Evolutionary conservation across 2,329 filamentous ascomycete genomes (phyloP), one percentile per base, ranked within the genome.

Genomic region (Trichoderma sp.): DNA sequence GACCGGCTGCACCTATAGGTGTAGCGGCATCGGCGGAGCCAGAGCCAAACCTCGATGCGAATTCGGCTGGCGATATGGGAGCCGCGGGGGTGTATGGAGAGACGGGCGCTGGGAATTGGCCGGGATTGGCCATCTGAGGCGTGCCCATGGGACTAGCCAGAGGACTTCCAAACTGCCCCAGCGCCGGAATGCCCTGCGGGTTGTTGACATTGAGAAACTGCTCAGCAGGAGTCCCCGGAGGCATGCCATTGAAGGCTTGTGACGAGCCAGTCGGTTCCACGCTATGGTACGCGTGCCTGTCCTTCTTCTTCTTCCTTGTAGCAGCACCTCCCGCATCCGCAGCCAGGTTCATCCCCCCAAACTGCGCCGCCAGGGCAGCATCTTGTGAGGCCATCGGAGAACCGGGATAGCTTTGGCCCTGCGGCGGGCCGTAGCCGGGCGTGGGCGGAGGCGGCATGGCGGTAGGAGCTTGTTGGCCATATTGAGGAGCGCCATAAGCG

Each of bases 261-360:
- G 89, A 88, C 37, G 88, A 88, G 59, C 89, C 88, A 5, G 84
- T 84, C 25, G 91, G 88, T 71, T 94, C 92, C 64, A 98, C 87
- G 45, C 88, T 90, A 78, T 98, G 94, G 79, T 97, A 92, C 71
- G 94, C 94, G 80, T 98, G 94, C 69, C 93, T 88, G 78, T 97
- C 91, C 85, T 97, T 97, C 88, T 97, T 98, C 84, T 94, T 92
- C 79, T 84, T 91, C 77, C 88, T 85, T 67, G 80, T 80, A 2
- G 82, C 82, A 58, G 83, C 81, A 29, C 45, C 59, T 54, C 83
- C 78, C 37, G 77, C 76, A 17, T 66, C 66, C 10, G 63, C 45
- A 37, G 17, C 88, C 72, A 97, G 82, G 48, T 85, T 89, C 86
- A 96, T 87, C 69, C 88, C 89, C 50, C 90, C 89, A 90, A 97